Conservation (phyloP, 1,284 basidiomycete species). For the Ganoderma sinense region DNA sequence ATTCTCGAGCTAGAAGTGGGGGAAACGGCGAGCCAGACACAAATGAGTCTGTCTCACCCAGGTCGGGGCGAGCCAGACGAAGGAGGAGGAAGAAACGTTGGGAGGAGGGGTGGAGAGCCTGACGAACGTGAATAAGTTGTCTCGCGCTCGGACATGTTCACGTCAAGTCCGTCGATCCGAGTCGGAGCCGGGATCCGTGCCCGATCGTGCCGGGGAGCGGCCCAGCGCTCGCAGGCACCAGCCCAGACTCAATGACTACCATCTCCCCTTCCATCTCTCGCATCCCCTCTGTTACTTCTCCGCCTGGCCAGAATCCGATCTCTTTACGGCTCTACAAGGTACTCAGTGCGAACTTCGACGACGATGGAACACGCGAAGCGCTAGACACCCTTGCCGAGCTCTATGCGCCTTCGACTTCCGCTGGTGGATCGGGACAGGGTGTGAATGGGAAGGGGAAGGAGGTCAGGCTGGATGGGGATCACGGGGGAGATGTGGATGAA, state of each 20-base stretch:
- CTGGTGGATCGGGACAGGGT: constrained; percentile 4
- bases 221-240: not conserved
- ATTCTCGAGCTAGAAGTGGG: no score
- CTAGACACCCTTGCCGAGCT: constrained; percentile 84
- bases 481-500: constrained; percentile 36
- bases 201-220: not conserved
- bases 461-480: constrained; percentile 36
- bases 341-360: constrained; percentile 84
- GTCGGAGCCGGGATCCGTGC: not conserved
- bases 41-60: not conserved
- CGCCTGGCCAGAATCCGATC: constrained; percentile 65
- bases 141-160: not conserved
- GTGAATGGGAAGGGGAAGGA: constrained; percentile 42
- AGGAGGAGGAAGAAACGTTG: not conserved
- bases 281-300: constrained; percentile 26
- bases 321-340: constrained; percentile 89
- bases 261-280: constrained; percentile 31
- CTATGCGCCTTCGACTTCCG: constrained; percentile 51
- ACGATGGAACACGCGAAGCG: constrained; percentile 81
- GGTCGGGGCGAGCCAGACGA: not conserved
- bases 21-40: not conserved
- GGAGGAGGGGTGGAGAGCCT: not conserved
- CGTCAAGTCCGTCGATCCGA: not conserved
- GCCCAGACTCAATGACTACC: constrained; percentile 30
- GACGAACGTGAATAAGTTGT: not conserved